phyloP scores from a whole-genome alignment of 2,329 filamentous ascomycete genomes.

The Teratosphaeria destructans region DNA sequence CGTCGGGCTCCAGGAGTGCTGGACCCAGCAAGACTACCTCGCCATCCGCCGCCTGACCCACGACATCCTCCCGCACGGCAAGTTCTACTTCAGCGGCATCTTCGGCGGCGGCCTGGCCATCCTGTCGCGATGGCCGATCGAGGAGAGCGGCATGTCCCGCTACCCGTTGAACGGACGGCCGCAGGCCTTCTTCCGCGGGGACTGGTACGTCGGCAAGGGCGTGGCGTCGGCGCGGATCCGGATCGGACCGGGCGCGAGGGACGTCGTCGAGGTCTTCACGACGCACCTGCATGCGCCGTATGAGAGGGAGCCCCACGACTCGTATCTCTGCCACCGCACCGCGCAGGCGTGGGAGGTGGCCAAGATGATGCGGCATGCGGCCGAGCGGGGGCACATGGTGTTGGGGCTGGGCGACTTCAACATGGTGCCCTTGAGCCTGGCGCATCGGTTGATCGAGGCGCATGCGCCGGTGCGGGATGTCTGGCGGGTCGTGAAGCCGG shows the following conservation, averaged over 20 bases:
- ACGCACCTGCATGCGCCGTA: constrained; percentile 83
- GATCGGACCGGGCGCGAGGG: constrained; percentile 51
- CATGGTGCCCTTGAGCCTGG: constrained; percentile 79
- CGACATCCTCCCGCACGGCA: constrained; percentile 72
- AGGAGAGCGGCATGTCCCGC: constrained; percentile 72
- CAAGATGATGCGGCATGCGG: constrained; percentile 74
- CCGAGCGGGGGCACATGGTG: constrained; percentile 70
- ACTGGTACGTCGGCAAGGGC: constrained; percentile 95
- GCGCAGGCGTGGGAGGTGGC: constrained; percentile 93
- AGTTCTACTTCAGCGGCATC: constrained; percentile 83
- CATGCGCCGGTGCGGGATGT: constrained; percentile 69
- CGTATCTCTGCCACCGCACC: constrained; percentile 80
- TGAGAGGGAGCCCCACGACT: constrained; percentile 66
- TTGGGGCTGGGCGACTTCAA: constrained; percentile 91
- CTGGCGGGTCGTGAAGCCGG: constrained; percentile 75
- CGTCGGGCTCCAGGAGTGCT: constrained; percentile 91
- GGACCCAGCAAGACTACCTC: constrained; percentile 74
- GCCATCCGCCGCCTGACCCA: constrained; percentile 64
- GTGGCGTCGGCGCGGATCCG: constrained; percentile 74
- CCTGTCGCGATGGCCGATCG: constrained; percentile 83
- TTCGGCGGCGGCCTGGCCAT: constrained; percentile 87
- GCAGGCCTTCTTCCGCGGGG: constrained; percentile 85
- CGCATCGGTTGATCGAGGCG: constrained; percentile 70
- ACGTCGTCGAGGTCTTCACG: constrained; percentile 80
- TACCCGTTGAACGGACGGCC: constrained; percentile 92